These are phyloP conservation scores for Gracilaria vermiculophylla DNA, from an alignment of 23 red algal species.

Conservation along the genomic window DNA sequence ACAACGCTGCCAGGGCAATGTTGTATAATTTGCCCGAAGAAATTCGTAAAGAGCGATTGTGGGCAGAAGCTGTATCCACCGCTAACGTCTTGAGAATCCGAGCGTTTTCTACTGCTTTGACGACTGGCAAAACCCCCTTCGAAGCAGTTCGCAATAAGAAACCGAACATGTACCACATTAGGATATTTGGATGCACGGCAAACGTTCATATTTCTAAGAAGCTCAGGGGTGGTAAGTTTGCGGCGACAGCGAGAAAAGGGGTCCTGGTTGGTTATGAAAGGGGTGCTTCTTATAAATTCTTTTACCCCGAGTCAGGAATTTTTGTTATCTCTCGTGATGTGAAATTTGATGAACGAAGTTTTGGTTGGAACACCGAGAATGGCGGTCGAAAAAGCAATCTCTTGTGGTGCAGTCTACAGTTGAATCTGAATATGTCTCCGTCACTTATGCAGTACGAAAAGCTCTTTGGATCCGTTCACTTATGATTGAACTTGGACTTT, in stretches of 20 bases:
- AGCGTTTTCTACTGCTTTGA: background rate
- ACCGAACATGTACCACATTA: background rate
- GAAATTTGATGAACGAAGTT: background rate
- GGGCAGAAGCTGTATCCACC: background rate
- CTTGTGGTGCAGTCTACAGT: constrained; percentile 28
- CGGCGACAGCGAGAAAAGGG: background rate
- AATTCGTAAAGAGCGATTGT: background rate
- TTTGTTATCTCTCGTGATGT: background rate
- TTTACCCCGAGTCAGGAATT: background rate
- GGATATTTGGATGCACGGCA: background rate
- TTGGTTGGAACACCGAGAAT: background rate
- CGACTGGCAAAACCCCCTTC: background rate
- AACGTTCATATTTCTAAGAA: constrained; percentile 14
- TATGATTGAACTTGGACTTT: too few relatives aligned
- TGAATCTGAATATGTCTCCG: constrained; percentile 16
- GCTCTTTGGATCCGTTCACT: constrained; percentile 2
- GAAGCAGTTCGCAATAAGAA: background rate
- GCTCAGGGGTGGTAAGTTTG: constrained; percentile 3
- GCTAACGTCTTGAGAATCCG: background rate
- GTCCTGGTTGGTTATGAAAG: constrained; percentile 31
- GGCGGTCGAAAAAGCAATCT: constrained; percentile 18
- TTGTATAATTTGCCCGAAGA: background rate
- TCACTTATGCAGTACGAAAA: constrained; percentile 25
- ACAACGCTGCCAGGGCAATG: background rate
- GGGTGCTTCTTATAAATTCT: background rate